These are phyloP conservation scores for Melanogaster broomeanus DNA, from an alignment of 768 basidiomycete species.

Conservation along the genomic window DNA sequence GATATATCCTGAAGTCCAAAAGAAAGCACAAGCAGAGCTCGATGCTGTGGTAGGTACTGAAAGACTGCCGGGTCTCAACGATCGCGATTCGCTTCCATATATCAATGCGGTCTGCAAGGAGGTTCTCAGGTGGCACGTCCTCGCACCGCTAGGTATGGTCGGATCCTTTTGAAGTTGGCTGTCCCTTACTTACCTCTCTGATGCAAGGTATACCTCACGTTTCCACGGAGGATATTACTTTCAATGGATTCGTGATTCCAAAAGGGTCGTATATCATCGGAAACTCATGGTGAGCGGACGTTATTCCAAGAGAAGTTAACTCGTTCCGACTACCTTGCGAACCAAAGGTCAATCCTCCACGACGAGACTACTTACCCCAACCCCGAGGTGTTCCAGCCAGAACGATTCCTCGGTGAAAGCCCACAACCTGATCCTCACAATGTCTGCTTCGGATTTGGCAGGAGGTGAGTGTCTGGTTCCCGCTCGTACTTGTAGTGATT, in stretches of 20 bases:
- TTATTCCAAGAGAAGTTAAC: too few species aligned
- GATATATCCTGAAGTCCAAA: slow-evolving; percentile 24
- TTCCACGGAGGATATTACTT: slow-evolving; percentile 20
- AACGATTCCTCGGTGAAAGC: slow-evolving; percentile 30
- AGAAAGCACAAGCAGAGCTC: slow-evolving; percentile 25
- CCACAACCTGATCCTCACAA: slow-evolving; percentile 19
- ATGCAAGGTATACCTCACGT: slow-evolving; percentile 15
- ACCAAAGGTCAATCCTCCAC: slow-evolving; percentile 53
- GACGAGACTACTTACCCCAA: slow-evolving; percentile 43
- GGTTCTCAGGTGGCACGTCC: slow-evolving; percentile 24
- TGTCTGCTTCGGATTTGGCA: slow-evolving; percentile 29
- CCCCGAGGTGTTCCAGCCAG: slow-evolving; percentile 34
- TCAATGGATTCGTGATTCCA: slow-evolving; percentile 16
- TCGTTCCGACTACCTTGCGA: background rate
- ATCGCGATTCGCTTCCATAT: slow-evolving; percentile 26
- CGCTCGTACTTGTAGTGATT: background rate
- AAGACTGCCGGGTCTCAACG: slow-evolving; percentile 19
- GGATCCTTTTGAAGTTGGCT: slow-evolving; percentile 22
- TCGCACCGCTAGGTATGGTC: slow-evolving; percentile 17
- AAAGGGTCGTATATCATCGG: slow-evolving; percentile 25
- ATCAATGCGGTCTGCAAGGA: slow-evolving; percentile 27
- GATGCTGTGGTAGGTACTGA: slow-evolving; percentile 22
- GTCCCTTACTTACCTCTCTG: background rate
- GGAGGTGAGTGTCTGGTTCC: slow-evolving; percentile 18
- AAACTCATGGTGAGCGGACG: slow-evolving; percentile 24